Evolutionary conservation across 2,329 filamentous ascomycete genomes (phyloP).

Genomic region (Fusarium multiceps): DNA sequence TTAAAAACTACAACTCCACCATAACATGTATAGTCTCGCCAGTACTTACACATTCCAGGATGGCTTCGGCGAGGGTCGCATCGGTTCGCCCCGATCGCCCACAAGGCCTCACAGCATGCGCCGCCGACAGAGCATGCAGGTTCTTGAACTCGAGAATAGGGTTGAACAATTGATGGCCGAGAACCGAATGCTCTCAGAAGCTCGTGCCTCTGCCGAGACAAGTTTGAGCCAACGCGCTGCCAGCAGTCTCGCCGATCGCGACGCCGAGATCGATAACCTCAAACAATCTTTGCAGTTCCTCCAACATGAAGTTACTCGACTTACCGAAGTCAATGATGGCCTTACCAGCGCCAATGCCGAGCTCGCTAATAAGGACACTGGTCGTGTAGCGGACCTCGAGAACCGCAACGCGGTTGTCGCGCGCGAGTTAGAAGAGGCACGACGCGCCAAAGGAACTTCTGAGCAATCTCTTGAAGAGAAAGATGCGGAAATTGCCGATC

Average conservation of each 20-base stretch:
- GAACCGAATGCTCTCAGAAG: constrained; percentile 81
- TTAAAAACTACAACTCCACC: constrained; percentile 61
- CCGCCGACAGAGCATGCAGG: constrained; percentile 96
- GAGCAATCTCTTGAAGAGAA: constrained; percentile 78
- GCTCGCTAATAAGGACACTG: constrained; percentile 79
- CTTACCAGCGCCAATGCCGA: constrained; percentile 81
- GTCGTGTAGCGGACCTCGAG: constrained; percentile 75
- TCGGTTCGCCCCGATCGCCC: constrained; percentile 89
- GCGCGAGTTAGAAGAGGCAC: constrained; percentile 76
- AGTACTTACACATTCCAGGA: constrained; percentile 68
- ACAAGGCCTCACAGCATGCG: constrained; percentile 96
- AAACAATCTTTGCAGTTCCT: constrained; percentile 82
- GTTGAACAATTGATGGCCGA: constrained; percentile 88
- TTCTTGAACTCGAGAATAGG: constrained; percentile 87
- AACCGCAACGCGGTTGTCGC: constrained; percentile 72
- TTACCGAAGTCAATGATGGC: constrained; percentile 85
- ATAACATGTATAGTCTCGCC: constrained; percentile 7
- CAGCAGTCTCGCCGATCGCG: constrained; percentile 80
- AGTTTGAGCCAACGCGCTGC: constrained; percentile 73
- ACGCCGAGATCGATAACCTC: constrained; percentile 86
- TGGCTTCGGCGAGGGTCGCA: constrained; percentile 89
- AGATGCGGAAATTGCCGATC: constrained; percentile 81
- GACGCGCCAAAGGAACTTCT: constrained; percentile 71
- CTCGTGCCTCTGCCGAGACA: constrained; percentile 76
- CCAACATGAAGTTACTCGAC: constrained; percentile 81